Base-by-base conservation (phyloP, 148 eudicot genomes). In the Fagopyrum tataricum region DNA sequence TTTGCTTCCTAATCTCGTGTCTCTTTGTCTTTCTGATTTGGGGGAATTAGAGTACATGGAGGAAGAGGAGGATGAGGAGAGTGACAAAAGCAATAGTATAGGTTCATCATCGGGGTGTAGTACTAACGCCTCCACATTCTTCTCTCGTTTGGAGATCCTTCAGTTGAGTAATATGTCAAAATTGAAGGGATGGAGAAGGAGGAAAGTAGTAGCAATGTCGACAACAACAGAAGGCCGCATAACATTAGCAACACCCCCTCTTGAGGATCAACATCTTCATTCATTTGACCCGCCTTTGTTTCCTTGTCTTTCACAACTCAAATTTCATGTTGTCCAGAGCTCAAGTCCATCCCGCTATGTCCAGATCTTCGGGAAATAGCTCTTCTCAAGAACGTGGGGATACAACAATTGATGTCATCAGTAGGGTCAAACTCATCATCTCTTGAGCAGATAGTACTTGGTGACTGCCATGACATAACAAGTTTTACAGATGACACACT, bases 151-250 rank as follows among this genome's bases (percentile, higher is more conserved):
- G 64, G 64, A 20, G 64, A 0, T 4, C 12, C 64, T 56, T 56
- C 0, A 1, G 21, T 56, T 56, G 8, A 0, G 1, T 20, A 11
- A 4, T 20, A 8, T 56, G 64, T 31, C 64, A 20, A 21, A 20
- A 23, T 9, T 56, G 64, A 56, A 56, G 64, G 64, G 64, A 4
- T 56, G 64, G 37, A 20, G 64, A 31, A 31, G 64, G 64, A 56
- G 64, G 23, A 20, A 23, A 56, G 64, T 7, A 56, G 64, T 31
- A 56, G 7, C 64, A 17, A 4, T 13, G 6, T 5, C 62, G 18
- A n/a, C n/a, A n/a, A n/a, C 1, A 24, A 18, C n/a, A n/a, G n/a
- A n/a, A n/a, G n/a, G n/a, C n/a, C n/a, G n/a, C n/a, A n/a, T n/a
- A n/a, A n/a, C n/a, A n/a, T n/a, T n/a, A n/a, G n/a, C n/a, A n/a